Evolutionary conservation across 768 basidiomycete genomes (phyloP).

Genomic region (Russula compacta): DNA sequence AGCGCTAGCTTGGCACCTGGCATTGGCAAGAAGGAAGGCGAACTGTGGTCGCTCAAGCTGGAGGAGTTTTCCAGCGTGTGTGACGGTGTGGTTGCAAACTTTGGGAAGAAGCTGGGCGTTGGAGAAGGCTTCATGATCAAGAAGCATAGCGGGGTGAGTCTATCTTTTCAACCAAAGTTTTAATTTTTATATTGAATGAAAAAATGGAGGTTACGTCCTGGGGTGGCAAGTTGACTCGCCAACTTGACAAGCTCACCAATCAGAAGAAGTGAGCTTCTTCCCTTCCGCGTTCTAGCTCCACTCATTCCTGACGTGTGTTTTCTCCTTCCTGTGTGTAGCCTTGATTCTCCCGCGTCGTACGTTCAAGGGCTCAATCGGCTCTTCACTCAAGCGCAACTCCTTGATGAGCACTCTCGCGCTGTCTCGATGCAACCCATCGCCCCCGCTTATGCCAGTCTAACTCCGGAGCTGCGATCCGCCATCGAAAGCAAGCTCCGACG

Average conservation of each 20-base stretch:
- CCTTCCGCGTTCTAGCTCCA: neutral
- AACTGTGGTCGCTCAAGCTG: constrained; percentile 65
- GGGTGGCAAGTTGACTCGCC: constrained; percentile 65
- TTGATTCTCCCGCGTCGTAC: constrained; percentile 83
- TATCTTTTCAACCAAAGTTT: neutral
- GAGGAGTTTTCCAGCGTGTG: constrained; percentile 76
- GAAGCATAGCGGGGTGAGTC: constrained; percentile 54
- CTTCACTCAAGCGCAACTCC: constrained; percentile 65
- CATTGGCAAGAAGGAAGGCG: constrained; percentile 70
- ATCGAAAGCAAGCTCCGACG: constrained; percentile 71
- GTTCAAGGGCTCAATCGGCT: constrained; percentile 67
- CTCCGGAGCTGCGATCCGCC: constrained; percentile 48
- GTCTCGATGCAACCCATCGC: constrained; percentile 54
- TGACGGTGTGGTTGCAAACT: constrained; percentile 69
- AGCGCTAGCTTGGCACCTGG: constrained; percentile 66
- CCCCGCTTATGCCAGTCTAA: constrained; percentile 65
- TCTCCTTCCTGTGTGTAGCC: constrained; percentile 33
- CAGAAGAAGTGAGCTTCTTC: constrained; percentile 69
- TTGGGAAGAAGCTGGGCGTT: constrained; percentile 82
- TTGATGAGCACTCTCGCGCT: constrained; percentile 81
- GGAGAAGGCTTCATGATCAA: constrained; percentile 81
- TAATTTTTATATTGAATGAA: neutral
- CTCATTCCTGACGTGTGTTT: neutral
- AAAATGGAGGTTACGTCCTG: constrained; percentile 44
- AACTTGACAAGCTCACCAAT: constrained; percentile 77